phyloP scores from a whole-genome alignment of 192 early-diverging fungal species.

The Backusella macrospora region DNA sequence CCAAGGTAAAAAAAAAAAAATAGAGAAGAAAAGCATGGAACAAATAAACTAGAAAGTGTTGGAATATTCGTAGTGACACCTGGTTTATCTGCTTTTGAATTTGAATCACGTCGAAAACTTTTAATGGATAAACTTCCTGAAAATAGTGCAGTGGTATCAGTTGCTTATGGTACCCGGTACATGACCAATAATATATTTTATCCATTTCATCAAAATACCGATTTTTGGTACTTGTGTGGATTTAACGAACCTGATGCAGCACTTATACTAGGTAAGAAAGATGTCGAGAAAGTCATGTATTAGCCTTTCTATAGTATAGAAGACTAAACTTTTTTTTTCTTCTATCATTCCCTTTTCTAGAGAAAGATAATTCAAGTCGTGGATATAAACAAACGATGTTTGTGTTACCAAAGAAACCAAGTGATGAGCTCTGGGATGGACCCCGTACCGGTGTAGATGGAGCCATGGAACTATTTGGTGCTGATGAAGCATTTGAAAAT shows the following conservation, averaged over 20 bases:
- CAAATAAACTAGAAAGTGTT: neutral
- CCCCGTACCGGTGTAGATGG: constrained; percentile 82
- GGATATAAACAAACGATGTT: constrained; percentile 88
- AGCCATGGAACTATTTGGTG: constrained; percentile 76
- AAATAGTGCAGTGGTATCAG: constrained; percentile 66
- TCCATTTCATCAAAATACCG: constrained; percentile 91
- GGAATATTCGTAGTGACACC: constrained; percentile 61
- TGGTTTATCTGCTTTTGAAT: constrained; percentile 78
- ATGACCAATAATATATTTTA: constrained; percentile 93
- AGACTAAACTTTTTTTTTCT: neutral
- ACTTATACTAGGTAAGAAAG: constrained; percentile 64
- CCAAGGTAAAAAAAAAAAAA: constrained; percentile 66
- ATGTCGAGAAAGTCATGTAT: no score
- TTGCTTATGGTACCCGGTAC: constrained; percentile 79
- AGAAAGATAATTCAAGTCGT: constrained; percentile 53
- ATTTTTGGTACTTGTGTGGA: constrained; percentile 85
- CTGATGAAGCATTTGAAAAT: constrained; percentile 62
- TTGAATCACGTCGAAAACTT: constrained; percentile 67
- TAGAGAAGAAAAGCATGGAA: neutral
- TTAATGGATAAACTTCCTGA: constrained; percentile 68
- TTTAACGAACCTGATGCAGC: constrained; percentile 93
- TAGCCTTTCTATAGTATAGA: no score
- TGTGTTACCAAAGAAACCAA: constrained; percentile 74
- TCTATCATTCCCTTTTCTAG: constrained; percentile 19
- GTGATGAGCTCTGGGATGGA: constrained; percentile 92